Base-by-base conservation (phyloP, 1,139 yeast genomes). In the Debaryomyces sp. region DNA sequence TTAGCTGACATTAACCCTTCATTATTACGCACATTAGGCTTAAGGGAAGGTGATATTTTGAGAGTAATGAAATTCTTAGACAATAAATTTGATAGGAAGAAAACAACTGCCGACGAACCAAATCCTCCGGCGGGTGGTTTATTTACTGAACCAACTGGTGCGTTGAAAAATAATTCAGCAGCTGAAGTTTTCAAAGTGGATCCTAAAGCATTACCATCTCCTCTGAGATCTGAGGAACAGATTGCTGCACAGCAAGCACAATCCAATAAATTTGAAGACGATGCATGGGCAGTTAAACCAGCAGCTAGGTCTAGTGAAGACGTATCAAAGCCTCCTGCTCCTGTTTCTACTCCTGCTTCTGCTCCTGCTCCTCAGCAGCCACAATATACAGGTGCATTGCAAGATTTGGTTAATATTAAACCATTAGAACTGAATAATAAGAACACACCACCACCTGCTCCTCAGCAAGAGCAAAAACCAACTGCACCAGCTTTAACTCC, bases 31-130 rank as follows among this genome's bases (percentile, higher is more conserved):
- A 90, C 96, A 15, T 76, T 94, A 51, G 99, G 99, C 2, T 78
- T 94, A 56, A 85, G 95, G 60, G 99, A 94, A 71, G 99, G 99
- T 52, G 99, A 94, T 65, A 90, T 95, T 51, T 75, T 94, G 47
- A 82, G 98, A 59, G 96, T 94, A 9, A 88, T 86, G 76, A 90
- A 87, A 64, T 79, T 73, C 64, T 78, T 94, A 68, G 97, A 92
- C 62, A 78, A 75, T 50, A 87, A 84, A 65, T 90, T 80, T 63
- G 81, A 82, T 56, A 79, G 96, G 58, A 75, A 73, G 54, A 70
- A 66, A 55, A 47, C 64, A 5, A 54, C 59, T 15, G 63, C 58
- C 10, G 71, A 64, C 4, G 66, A 59, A 3, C 54, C 71, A 2
- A 55, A 55, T 22, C 55, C 67, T 4, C 66, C 76, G 2, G 67